phyloP scores from a whole-genome alignment of 2,329 filamentous ascomycete genomes.

The Helotiales sp. region DNA sequence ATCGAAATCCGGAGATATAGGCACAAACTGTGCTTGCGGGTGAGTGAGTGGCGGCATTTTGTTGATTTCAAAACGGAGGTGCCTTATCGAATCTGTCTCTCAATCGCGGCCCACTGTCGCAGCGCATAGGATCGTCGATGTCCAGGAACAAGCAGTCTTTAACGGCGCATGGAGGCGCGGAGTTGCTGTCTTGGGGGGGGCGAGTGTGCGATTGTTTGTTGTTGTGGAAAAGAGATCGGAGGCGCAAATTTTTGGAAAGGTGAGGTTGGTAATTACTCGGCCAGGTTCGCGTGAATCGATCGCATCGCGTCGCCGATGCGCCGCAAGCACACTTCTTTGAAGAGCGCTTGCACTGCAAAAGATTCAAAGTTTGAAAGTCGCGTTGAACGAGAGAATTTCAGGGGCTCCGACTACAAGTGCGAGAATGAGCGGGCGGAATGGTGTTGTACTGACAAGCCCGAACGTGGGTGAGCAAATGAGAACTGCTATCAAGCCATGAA shows the following conservation, averaged over 20 bases:
- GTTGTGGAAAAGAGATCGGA: not conserved
- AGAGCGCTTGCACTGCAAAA: not conserved
- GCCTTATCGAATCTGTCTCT: not conserved
- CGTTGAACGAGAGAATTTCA: not conserved
- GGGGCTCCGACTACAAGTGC: not conserved
- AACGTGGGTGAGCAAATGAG: not conserved
- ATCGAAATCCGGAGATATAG: conserved; percentile 85
- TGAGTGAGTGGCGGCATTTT: conserved; percentile 75
- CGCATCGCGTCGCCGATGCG: not conserved
- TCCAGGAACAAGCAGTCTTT: not conserved
- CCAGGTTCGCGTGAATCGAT: not conserved
- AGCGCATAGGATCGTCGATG: conserved; percentile 2
- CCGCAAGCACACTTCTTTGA: not conserved
- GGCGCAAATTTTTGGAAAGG: not conserved
- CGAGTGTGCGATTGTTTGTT: not conserved
- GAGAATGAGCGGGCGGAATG: not conserved
- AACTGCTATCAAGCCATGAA: too few relatives aligned
- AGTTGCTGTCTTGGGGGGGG: not conserved
- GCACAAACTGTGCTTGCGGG: conserved; percentile 88
- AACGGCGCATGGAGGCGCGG: not conserved
- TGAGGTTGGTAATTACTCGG: not conserved
- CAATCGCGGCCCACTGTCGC: not conserved
- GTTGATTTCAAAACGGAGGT: not conserved
- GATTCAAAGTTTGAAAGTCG: not conserved
- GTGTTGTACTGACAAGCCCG: not conserved